Conservation (phyloP, 1,284 basidiomycete genomes). For the Ustilago cynodontis region DNA sequence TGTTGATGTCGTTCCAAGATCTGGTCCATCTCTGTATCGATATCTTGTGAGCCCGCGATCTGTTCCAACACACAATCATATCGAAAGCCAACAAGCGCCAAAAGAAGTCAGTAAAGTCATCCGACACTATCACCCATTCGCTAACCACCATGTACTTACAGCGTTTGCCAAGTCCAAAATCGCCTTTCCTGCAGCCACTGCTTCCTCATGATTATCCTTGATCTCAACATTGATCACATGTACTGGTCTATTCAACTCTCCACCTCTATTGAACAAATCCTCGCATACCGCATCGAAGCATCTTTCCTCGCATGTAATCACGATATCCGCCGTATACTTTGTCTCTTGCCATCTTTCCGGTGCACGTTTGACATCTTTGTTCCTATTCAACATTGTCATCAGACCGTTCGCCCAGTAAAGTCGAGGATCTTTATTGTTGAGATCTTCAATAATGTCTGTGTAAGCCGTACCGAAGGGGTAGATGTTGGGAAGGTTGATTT, state of each 20-base stretch:
- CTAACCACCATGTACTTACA: constrained; percentile 74
- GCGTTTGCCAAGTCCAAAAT: constrained; percentile 92
- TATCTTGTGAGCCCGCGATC: constrained; percentile 87
- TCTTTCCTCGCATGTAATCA: constrained; percentile 98
- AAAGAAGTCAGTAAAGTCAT: neutral
- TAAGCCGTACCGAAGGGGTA: constrained; percentile 99
- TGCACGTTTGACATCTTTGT: constrained; percentile 88
- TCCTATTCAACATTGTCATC: constrained; percentile 97
- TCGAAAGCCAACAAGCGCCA: neutral
- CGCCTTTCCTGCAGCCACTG: constrained; percentile 91
- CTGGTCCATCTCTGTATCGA: constrained; percentile 89
- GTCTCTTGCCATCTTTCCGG: constrained; percentile 98
- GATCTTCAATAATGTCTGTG: constrained; percentile 92
- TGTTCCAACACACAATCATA: constrained; percentile 67
- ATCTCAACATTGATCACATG: constrained; percentile 99
- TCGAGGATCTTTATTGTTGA: constrained; percentile 85
- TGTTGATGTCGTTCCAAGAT: constrained; percentile 88
- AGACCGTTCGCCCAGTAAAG: constrained; percentile 93
- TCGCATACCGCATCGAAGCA: constrained; percentile 99
- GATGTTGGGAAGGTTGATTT: constrained; percentile 97
- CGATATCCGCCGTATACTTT: constrained; percentile 87
- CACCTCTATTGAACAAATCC: constrained; percentile 87
- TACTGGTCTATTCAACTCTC: constrained; percentile 91
- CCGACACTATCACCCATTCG: neutral
- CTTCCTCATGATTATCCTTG: constrained; percentile 99